Percentiles rank a stretch among this genome's conserved stretches.
phyloP scores from a whole-genome alignment of 768 basidiomycete species.

The Tylopilus sp. region DNA sequence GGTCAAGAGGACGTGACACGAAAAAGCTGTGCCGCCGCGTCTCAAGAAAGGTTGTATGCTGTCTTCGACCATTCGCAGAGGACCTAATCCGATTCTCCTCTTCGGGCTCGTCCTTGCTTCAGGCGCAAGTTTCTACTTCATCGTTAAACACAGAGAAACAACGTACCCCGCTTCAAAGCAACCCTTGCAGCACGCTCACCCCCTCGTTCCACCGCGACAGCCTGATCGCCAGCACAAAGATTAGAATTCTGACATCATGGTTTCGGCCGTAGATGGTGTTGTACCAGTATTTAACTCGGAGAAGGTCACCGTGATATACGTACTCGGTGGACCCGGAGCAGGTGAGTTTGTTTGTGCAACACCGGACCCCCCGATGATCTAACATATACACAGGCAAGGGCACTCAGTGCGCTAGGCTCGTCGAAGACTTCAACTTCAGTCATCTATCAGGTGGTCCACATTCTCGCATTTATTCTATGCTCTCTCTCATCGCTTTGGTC shows the following conservation, averaged over 20 bases:
- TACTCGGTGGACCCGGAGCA: conserved; percentile 95
- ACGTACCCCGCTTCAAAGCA: conserved; percentile 58
- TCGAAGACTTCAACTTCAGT: conserved; percentile 80
- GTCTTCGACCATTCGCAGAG: conserved; percentile 24
- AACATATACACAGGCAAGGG: conserved; percentile 70
- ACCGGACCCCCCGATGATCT: conserved; percentile 7
- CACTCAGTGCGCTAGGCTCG: conserved; percentile 86
- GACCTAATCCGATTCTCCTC: conserved; percentile 64
- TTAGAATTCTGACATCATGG: conserved; percentile 16
- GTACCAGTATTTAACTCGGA: conserved; percentile 51
- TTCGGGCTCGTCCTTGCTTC: conserved; percentile 53
- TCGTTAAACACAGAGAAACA: conserved; percentile 54
- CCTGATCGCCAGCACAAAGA: conserved; percentile 17
- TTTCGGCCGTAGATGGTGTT: conserved; percentile 7
- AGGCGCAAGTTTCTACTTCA: conserved; percentile 52
- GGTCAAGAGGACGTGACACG: too few species aligned
- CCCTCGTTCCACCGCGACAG: conserved; percentile 61
- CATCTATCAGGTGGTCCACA: conserved; percentile 80
- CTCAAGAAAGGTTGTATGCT: conserved; percentile 12
- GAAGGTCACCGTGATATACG: conserved; percentile 88
- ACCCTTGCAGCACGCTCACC: conserved; percentile 60
- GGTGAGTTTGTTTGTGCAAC: conserved; percentile 43
- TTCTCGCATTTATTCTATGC: conserved; percentile 1
- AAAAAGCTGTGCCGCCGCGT: conserved; percentile 1
- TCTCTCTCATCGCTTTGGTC: conserved; percentile 6